A percentile compares a stretch with the other conserved stretches of the same genome.
phyloP scores from a whole-genome alignment of 2,329 filamentous ascomycete species.

The Aspergillus ustus region DNA sequence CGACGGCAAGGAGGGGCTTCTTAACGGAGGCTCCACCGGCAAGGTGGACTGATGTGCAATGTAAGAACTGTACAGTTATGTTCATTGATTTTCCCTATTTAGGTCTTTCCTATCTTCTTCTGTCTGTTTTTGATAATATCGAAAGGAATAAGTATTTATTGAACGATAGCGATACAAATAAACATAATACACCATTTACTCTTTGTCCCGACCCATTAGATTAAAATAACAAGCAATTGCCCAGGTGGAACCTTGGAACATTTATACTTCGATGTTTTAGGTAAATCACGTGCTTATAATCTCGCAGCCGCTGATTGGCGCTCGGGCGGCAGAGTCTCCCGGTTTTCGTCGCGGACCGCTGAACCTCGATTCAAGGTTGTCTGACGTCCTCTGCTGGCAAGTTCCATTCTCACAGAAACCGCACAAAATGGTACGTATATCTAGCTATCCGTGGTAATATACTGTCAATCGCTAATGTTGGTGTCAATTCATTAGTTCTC shows the following conservation, averaged over 20 bases:
- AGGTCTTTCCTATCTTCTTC: conserved; percentile 20
- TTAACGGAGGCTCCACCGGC: conserved; percentile 48
- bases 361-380: conserved; percentile 15
- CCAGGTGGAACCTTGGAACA: conserved; percentile 16
- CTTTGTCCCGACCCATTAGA: not conserved
- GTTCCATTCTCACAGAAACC: conserved; percentile 28
- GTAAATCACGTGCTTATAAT: conserved; percentile 26
- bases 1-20: conserved; percentile 53
- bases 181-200: not conserved
- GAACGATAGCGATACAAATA: conserved; percentile 3
- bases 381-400: conserved; percentile 28
- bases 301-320: conserved; percentile 34
- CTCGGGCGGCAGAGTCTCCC: conserved; percentile 31
- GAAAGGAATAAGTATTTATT: conserved; percentile 11
- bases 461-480: conserved; percentile 23
- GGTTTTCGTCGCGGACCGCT: conserved; percentile 37
- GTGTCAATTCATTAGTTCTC: conserved; percentile 32
- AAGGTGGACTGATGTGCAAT: conserved; percentile 50
- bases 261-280: conserved; percentile 23
- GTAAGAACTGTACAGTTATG: conserved; percentile 36
- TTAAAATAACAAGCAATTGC: not conserved
- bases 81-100: conserved; percentile 33
- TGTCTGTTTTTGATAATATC: conserved; percentile 13
- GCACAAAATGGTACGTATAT: conserved; percentile 38
- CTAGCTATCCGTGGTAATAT: not conserved